Percentiles rank a stretch among this genome's conserved stretches.
Conservation (phyloP, 768 basidiomycete species). For the Boletus tomentosulus region DNA sequence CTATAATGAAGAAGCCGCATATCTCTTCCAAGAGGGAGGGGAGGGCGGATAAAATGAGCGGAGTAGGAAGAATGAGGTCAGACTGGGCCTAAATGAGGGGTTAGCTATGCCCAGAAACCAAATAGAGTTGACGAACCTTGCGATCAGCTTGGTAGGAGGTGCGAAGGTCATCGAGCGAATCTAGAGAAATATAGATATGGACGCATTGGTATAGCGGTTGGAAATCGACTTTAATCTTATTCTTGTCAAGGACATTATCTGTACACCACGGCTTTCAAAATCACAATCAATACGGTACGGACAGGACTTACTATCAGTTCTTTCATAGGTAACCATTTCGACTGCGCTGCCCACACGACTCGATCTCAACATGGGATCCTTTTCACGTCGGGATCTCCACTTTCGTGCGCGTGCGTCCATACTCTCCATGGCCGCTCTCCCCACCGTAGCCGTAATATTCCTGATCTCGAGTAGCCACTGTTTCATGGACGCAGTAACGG, state of each 20-base stretch:
- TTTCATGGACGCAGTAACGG: slow-evolving; percentile 92
- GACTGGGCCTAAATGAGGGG: slow-evolving; percentile 77
- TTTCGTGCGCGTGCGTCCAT: slow-evolving; percentile 82
- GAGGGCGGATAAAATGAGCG: slow-evolving; percentile 62
- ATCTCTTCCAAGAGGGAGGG: slow-evolving; percentile 86
- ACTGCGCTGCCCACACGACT: slow-evolving; percentile 88
- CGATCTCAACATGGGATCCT: slow-evolving; percentile 70
- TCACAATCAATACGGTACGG: not conserved
- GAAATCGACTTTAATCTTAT: slow-evolving; percentile 86
- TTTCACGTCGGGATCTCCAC: slow-evolving; percentile 82
- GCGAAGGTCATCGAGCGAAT: slow-evolving; percentile 86
- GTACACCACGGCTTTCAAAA: slow-evolving; percentile 9
- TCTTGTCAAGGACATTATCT: slow-evolving; percentile 93
- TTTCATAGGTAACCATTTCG: slow-evolving; percentile 88
- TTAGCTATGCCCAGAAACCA: slow-evolving; percentile 12
- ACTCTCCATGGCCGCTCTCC: slow-evolving; percentile 79
- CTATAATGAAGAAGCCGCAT: slow-evolving; percentile 96
- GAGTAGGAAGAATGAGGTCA: slow-evolving; percentile 82
- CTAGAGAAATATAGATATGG: slow-evolving; percentile 90
- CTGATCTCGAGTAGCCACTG: slow-evolving; percentile 96
- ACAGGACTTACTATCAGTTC: slow-evolving; percentile 77
- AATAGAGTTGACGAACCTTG: slow-evolving; percentile 48
- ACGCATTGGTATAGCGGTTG: slow-evolving; percentile 94
- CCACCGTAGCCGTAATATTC: slow-evolving; percentile 82
- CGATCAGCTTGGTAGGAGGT: slow-evolving; percentile 95